These are phyloP conservation scores for Lepidopterella palustris DNA, from an alignment of 495 filamentous ascomycete genomes.

Conservation along the genomic window DNA sequence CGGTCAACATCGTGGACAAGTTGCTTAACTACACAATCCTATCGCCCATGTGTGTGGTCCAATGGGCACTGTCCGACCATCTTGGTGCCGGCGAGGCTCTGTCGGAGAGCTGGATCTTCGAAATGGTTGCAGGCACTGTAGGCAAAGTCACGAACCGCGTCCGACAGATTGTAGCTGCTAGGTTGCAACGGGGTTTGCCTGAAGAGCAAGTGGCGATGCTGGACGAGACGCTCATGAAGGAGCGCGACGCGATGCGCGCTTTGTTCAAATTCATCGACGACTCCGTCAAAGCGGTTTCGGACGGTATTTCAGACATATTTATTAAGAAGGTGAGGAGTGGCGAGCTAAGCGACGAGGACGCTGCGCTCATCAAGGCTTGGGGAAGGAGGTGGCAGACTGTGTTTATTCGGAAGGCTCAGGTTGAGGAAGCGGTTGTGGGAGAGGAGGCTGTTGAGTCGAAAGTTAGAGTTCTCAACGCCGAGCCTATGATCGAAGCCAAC, in stretches of 20 bases:
- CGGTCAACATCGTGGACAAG: constrained; percentile 91
- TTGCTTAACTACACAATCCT: constrained; percentile 96
- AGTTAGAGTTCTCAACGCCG: constrained; percentile 19
- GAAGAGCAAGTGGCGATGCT: constrained; percentile 56
- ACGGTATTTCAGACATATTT: constrained; percentile 64
- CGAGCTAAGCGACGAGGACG: constrained; percentile 44
- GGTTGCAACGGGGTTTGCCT: constrained; percentile 48
- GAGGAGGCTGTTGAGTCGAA: constrained; percentile 31
- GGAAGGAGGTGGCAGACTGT: constrained; percentile 79
- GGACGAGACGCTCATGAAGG: constrained; percentile 57
- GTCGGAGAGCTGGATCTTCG: constrained; percentile 67
- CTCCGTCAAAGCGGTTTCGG: constrained; percentile 63
- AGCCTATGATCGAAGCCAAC: constrained; percentile 7
- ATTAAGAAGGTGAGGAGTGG: constrained; percentile 52
- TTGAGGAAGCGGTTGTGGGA: constrained; percentile 62
- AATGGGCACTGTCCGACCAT: constrained; percentile 73
- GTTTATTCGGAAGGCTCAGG: constrained; percentile 70
- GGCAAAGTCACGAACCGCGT: constrained; percentile 88
- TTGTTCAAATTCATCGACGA: constrained; percentile 81
- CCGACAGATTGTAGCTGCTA: constrained; percentile 67
- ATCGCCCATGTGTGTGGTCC: constrained; percentile 69
- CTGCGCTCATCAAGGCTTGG: constrained; percentile 67
- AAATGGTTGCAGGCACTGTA: constrained; percentile 82
- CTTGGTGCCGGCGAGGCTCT: constrained; percentile 62
- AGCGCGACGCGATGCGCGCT: constrained; percentile 64